Evolutionary conservation across 345 rosid species (phyloP).

Genomic region (Cardamine occulta): DNA sequence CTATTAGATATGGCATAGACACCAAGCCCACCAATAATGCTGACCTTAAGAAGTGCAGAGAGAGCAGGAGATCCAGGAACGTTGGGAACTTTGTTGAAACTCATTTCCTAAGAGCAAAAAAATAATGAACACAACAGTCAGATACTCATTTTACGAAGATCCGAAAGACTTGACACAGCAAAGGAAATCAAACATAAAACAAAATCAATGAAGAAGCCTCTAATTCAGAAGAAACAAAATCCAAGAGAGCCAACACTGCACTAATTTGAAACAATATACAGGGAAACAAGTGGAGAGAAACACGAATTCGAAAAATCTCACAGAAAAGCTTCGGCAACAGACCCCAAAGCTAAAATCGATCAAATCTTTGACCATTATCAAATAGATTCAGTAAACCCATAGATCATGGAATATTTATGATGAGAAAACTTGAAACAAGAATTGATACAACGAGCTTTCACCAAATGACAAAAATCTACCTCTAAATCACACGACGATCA

Average conservation of each 20-base stretch:
- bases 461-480: constrained; percentile 4
- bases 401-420: no score
- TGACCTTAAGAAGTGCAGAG: constrained; percentile 45
- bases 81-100: constrained; percentile 48
- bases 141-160: background rate
- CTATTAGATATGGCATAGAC: constrained; percentile 41
- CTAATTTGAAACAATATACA: background rate
- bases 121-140: background rate
- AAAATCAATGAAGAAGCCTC: background rate
- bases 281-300: background rate
- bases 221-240: constrained; percentile 1
- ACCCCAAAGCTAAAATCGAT: constrained; percentile 3
- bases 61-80: constrained; percentile 46
- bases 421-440: background rate
- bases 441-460: constrained; percentile 11
- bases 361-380: background rate
- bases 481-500: constrained; percentile 19
- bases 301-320: background rate
- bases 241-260: background rate
- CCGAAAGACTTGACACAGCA: constrained; percentile 1
- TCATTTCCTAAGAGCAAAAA: constrained; percentile 30
- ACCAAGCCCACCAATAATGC: constrained; percentile 45
- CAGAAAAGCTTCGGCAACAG: background rate
- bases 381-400: background rate
- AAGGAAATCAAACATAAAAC: background rate